phyloP scores from a whole-genome alignment of 2,329 filamentous ascomycete species.

The Xylariaceae sp. region DNA sequence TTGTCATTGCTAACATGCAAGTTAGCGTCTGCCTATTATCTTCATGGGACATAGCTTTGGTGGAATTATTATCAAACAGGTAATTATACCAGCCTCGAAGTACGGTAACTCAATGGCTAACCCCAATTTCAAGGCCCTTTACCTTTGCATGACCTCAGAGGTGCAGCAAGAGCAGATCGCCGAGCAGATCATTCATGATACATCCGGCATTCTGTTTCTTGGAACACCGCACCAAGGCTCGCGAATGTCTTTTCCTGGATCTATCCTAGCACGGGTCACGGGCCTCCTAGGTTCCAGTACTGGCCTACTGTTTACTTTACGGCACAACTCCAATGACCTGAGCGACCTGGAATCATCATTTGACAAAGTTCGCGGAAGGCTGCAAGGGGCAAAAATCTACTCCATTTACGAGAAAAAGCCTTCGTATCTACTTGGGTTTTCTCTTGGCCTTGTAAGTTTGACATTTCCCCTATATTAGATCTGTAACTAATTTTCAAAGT shows the following conservation, averaged over 20 bases:
- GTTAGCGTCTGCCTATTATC: background rate
- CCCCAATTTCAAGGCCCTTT: background rate
- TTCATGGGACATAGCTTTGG: slow-evolving; percentile 7
- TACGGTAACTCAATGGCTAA: background rate
- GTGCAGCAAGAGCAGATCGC: too few species aligned
- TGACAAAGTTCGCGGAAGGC: background rate
- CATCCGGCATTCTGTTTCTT: slow-evolving; percentile 5
- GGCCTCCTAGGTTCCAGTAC: slow-evolving; percentile 2
- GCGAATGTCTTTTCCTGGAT: background rate
- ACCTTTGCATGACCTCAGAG: too few species aligned
- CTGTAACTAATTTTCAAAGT: background rate
- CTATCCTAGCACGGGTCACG: background rate
- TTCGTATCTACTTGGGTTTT: background rate
- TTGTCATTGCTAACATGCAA: background rate
- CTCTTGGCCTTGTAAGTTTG: background rate
- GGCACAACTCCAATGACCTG: background rate
- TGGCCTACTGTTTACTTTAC: background rate
- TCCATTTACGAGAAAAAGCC: background rate
- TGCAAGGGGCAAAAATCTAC: background rate
- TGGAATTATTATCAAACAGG: slow-evolving; percentile 3
- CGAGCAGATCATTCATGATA: background rate
- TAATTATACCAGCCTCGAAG: background rate
- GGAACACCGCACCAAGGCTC: slow-evolving; percentile 5
- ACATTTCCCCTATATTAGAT: background rate
- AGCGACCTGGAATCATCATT: slow-evolving; percentile 2